Conservation (phyloP, 2,329 filamentous ascomycete species). For the Bimuria novae-zelandiae region DNA sequence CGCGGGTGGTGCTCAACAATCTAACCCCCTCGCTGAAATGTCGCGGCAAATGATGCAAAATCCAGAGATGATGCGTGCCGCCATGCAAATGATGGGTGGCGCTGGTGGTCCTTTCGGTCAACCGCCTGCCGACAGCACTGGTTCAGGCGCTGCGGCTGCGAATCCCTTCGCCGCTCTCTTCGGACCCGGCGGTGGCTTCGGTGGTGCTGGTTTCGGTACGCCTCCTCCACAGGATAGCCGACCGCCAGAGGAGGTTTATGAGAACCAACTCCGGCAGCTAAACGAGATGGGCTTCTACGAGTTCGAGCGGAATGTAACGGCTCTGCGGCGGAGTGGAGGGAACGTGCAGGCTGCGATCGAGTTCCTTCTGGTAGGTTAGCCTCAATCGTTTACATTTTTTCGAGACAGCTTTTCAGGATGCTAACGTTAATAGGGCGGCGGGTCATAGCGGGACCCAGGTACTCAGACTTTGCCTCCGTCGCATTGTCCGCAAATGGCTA, state of each 20-base stretch:
- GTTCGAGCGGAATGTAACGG: conserved; percentile 90
- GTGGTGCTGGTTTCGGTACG: conserved; percentile 42
- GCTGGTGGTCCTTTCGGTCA: conserved; percentile 51
- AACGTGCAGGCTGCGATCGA: conserved; percentile 93
- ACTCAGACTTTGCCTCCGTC: neutral
- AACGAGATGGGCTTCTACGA: conserved; percentile 99
- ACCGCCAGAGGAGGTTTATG: conserved; percentile 92
- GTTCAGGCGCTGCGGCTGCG: conserved; percentile 23
- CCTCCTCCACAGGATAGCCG: conserved; percentile 73
- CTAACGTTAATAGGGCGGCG: neutral
- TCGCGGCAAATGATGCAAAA: conserved; percentile 59
- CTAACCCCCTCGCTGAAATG: conserved; percentile 57
- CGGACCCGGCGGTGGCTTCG: conserved; percentile 53
- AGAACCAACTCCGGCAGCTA: conserved; percentile 84
- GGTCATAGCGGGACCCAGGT: conserved; percentile 1
- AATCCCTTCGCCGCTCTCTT: conserved; percentile 52
- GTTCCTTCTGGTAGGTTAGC: conserved; percentile 57
- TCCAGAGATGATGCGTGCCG: conserved; percentile 59
- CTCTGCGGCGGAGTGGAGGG: conserved; percentile 84
- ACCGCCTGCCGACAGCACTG: conserved; percentile 46
- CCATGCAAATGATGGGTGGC: conserved; percentile 59
- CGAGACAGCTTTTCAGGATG: too few species aligned
- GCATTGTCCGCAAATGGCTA: too few species aligned
- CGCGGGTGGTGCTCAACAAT: conserved; percentile 24
- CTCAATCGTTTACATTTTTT: too few species aligned